Evolutionary conservation across 148 eudicot genomes (phyloP), one percentile per base, ranked within the genome.

Genomic region (Rhododendron ovatum): DNA sequence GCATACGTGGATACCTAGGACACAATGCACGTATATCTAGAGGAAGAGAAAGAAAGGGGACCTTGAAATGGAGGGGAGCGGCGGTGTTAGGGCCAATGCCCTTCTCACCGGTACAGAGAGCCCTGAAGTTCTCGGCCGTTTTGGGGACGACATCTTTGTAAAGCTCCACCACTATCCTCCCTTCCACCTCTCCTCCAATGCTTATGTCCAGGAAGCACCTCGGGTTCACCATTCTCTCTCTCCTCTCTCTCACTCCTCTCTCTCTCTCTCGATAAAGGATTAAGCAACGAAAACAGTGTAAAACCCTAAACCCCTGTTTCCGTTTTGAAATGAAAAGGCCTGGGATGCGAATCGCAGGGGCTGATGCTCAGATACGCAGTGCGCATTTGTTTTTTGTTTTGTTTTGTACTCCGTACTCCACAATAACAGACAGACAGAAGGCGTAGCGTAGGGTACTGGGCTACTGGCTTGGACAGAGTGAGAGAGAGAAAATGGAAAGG

Each of bases 91-190:
- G 30, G 28, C 81, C 81, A 78, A 78, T 78, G 81, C 81, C 81
- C 81, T 78, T 78, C 53, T 78, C 81, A 11, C 53, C 81, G 1
- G 81, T 78, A 59, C 98, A 95, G 48, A 95, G 95, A 84, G 95
- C 96, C 90, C 98, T 93, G 76, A 95, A 95, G 89, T 95, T 95
- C 83, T 95, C 94, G 65, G 91, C 95, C 47, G 96, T 95, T 89
- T 89, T 94, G 11, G 98, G 98, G 41, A 94, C 95, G 13, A 94
- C 94, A 82, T 94, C 91, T 10, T 85, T 86, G 84, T 86, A 95
- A 45, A 95, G 89, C 91, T 95, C 96, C 73, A 94, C 82, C 26
- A 95, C 92, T 3, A 95, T 89, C 65, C 98, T 88, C 51, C 98
- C 98, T 86, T 92, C 96, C 51, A 92, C 45, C 57, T 95, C 95